These are phyloP conservation scores for Leccinum subatratum DNA, from an alignment of 1,284 basidiomycete species.

Conservation along the genomic window DNA sequence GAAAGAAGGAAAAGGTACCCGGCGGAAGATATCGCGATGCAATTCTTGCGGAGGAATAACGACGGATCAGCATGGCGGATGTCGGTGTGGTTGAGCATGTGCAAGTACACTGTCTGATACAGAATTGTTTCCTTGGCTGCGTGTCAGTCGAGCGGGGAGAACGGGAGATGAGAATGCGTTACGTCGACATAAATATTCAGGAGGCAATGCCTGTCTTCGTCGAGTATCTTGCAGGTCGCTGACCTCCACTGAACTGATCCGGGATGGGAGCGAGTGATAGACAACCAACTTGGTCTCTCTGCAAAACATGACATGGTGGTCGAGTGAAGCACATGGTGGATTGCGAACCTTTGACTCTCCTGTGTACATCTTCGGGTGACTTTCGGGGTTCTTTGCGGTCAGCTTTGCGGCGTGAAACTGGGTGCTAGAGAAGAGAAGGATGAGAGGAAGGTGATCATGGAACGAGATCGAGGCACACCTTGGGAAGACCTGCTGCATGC, in stretches of 20 bases:
- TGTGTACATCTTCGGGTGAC: slow-evolving; percentile 27
- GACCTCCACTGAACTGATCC: slow-evolving; percentile 61
- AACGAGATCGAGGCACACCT: slow-evolving; percentile 39
- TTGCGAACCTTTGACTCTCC: slow-evolving; percentile 52
- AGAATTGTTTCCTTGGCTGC: slow-evolving; percentile 57
- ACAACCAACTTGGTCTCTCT: slow-evolving; percentile 71
- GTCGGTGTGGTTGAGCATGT: slow-evolving; percentile 68
- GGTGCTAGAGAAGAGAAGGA: slow-evolving; percentile 21
- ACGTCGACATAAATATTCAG: slow-evolving; percentile 73
- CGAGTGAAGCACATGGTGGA: background rate
- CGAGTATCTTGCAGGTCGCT: slow-evolving; percentile 64
- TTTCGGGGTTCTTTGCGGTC: slow-evolving; percentile 53
- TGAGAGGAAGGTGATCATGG: slow-evolving; percentile 4
- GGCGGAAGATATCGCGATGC: slow-evolving; percentile 61
- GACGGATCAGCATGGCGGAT: slow-evolving; percentile 67
- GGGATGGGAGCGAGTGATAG: slow-evolving; percentile 47
- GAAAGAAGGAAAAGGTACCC: slow-evolving; percentile 38
- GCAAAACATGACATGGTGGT: slow-evolving; percentile 6
- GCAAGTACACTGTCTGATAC: slow-evolving; percentile 67
- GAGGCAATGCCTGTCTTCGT: slow-evolving; percentile 61
- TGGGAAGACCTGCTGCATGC: slow-evolving; percentile 45
- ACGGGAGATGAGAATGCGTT: slow-evolving; percentile 24
- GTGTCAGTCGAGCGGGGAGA: slow-evolving; percentile 11
- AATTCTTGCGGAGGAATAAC: slow-evolving; percentile 66
- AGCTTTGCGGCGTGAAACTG: slow-evolving; percentile 44